These are phyloP conservation scores for Adansonia rubrostipa DNA, from an alignment of 441 rosid genomes.

Conservation along the genomic window DNA sequence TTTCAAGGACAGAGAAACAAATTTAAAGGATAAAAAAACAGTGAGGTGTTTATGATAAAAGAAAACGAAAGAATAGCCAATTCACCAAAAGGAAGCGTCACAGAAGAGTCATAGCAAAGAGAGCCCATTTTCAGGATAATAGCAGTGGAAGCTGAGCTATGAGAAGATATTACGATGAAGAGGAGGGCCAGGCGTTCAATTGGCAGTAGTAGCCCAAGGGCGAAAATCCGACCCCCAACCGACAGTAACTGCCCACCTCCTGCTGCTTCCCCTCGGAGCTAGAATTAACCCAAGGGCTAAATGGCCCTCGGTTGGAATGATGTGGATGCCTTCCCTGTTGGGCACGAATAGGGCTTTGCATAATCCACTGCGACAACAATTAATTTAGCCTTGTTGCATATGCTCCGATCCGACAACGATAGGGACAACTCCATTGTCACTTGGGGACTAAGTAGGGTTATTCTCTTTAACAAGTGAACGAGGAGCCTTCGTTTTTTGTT, in stretches of 20 bases:
- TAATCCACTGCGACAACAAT: conserved; percentile 18
- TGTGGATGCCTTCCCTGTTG: conserved; percentile 35
- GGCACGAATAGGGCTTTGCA: conserved; percentile 15
- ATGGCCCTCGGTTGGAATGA: conserved; percentile 46
- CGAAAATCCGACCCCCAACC: conserved; percentile 54
- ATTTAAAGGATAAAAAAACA: neutral
- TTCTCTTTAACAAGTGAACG: neutral
- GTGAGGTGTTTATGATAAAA: conserved; percentile 14
- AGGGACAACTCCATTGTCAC: neutral
- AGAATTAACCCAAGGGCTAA: neutral
- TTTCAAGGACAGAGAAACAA: conserved; percentile 8
- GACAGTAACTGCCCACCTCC: conserved; percentile 43
- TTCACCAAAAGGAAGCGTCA: conserved; percentile 29
- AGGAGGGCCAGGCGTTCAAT: conserved; percentile 12
- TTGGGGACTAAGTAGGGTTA: neutral
- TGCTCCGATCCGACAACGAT: conserved; percentile 40
- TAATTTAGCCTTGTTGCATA: conserved; percentile 21
- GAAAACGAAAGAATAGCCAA: conserved; percentile 33
- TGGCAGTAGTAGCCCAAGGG: conserved; percentile 21
- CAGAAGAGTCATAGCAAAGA: conserved; percentile 19
- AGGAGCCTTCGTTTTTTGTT: neutral
- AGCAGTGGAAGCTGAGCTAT: conserved; percentile 36
- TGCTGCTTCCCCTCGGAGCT: neutral
- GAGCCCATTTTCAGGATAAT: conserved; percentile 29
- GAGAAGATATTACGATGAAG: conserved; percentile 26